Base-by-base conservation (phyloP, 2,329 filamentous ascomycete genomes). In the Diplodia corticola region DNA sequence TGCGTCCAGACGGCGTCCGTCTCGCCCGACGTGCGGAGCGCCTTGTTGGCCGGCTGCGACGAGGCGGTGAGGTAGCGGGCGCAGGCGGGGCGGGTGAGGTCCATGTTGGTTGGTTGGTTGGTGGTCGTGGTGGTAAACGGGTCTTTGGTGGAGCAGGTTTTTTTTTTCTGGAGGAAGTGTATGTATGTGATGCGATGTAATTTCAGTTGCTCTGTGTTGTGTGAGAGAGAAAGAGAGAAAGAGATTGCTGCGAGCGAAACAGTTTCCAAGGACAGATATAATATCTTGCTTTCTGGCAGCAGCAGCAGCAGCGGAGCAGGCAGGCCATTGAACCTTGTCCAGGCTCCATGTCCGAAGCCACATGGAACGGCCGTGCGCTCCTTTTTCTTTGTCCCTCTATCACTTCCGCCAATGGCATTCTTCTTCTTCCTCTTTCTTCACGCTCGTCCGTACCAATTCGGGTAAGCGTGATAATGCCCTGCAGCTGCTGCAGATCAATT, bases 1-100 rank as follows among this genome's bases (percentile, higher is more conserved):
- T 85, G 83, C 0, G 84, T 73, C 84, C 85, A 87, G 22, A 87
- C 85, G 0, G 85, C 72, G 61, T 85, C 82, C 3, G 77, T 81
- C 20, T 78, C 75, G 40, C 85, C 84, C 0, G 83, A 84, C 4
- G 84, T 85, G 48, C 77, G 73, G 69, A 78, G 75, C 68, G 48
- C 46, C 33, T 15, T 5, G 35, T 57, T 40, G 22, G 53, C 33
- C 6, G 53, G 53, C 12, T 35, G 33, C n/a, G 53, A 40, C 20
- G 53, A 44, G 35, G 53, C 35, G 5, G 53, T 57, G 12, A 26
- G 22, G 53, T 40, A 57, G 53, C 53, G 53, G 33, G 35, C 30
- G 35, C 33, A 33, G n/a, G 53, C 4, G 2, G 53, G 53, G 0
- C 53, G 53, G 13, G 53, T 57, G 35, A 57, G 53, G 22, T 57